Evolutionary conservation across 2,329 filamentous ascomycete genomes (phyloP).

Genomic region (Penicillium sp.): DNA sequence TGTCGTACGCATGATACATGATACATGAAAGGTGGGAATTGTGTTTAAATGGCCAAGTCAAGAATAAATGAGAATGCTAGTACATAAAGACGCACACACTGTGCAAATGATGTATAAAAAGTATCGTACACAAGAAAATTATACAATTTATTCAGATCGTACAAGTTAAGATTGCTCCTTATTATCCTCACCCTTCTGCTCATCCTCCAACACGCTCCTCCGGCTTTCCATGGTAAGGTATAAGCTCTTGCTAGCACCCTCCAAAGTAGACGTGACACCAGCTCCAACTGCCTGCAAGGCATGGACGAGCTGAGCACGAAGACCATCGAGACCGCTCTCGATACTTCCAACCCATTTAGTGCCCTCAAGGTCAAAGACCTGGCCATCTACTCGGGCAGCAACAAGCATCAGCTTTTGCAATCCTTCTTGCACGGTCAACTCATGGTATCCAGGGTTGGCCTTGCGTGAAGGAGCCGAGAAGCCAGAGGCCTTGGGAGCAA

Average conservation of each 20-base stretch:
- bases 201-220: conserved; percentile 75
- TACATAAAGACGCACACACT: neutral
- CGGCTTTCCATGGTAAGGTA: conserved; percentile 86
- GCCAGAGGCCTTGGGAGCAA: conserved; percentile 65
- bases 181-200: conserved; percentile 42
- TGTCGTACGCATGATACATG: neutral
- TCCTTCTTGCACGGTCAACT: conserved; percentile 71
- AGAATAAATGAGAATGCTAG: neutral
- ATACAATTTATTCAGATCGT: conserved; percentile 1
- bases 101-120: neutral
- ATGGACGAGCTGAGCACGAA: conserved; percentile 75
- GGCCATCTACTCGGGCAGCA: conserved; percentile 81
- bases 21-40: neutral
- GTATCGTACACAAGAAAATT: conserved; percentile 7
- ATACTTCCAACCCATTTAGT: conserved; percentile 71
- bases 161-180: conserved; percentile 26
- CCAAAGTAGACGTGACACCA: conserved; percentile 71
- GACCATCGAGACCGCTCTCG: conserved; percentile 71
- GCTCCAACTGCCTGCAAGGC: conserved; percentile 78
- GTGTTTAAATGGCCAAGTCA: neutral
- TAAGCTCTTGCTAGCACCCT: conserved; percentile 73
- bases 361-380: conserved; percentile 73
- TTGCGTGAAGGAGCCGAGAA: conserved; percentile 77
- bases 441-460: conserved; percentile 76
- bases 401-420: conserved; percentile 83